Evolutionary conservation across 352 stramenopile species (phyloP), one percentile per base, ranked within the genome.

Genomic region (Globisporangium heterothallicum): DNA sequence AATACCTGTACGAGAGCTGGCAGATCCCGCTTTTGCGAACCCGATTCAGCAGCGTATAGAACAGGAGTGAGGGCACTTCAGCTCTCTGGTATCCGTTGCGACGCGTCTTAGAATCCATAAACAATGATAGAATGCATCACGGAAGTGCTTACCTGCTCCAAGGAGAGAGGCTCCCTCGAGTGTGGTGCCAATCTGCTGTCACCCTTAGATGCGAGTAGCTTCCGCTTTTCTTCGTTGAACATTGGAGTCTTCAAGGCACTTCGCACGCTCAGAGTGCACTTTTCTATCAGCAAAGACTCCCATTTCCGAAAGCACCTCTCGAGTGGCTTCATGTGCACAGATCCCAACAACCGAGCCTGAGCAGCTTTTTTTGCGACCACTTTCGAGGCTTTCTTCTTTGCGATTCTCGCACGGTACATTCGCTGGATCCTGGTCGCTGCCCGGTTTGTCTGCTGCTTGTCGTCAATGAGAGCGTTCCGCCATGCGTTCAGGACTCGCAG

Each of bases 21-120:
- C 80, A 79, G 22, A 88, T 68, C 5, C 79, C 80, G 9, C 57
- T 76, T 53, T 78, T 66, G 4, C 80, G 80, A 22, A 86, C 76
- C 14, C 75, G 72, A 32, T 84, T 87, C 14, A 91, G 71, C 26
- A 91, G 10, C 19, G 77, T 84, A 51, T 81, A 91, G 52, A 88
- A 91, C 10, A 87, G 55, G 24, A 88, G 65, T 6, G 72, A 83
- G 2, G 80, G 73, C 16, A 91, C 68, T 46, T 84, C 61, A 0
- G 74, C 64, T 30, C 73, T 52, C 79, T 88, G 34, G 7, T n/a
- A 25, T 3, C 10, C 1, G 3, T 9, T 9, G 13, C 32, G 30
- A 47, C 14, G 29, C 49, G 19, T 46, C 32, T 27, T 10, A 42
- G 3, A 38, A 25, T 34, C 30, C 49, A 27, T 52, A 38, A 21